These are phyloP conservation scores for Solanum hybrid DNA, from an alignment of 305 asterid genomes.

Conservation along the genomic window DNA sequence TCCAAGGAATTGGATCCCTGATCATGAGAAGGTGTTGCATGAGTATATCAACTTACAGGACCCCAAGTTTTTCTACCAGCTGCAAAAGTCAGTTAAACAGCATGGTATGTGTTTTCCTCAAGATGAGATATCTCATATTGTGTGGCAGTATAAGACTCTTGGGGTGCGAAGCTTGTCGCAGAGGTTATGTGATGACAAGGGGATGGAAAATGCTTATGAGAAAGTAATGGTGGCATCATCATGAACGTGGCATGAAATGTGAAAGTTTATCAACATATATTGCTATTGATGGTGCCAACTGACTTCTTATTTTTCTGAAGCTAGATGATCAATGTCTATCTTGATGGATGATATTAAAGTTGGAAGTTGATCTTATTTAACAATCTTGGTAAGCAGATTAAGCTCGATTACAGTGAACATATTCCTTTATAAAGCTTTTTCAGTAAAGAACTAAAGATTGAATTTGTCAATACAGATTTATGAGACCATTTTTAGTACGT, in stretches of 20 bases:
- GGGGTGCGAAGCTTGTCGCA: slow-evolving; percentile 38
- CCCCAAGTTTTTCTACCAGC: slow-evolving; percentile 61
- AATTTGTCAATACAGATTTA: background rate
- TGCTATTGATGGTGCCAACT: background rate
- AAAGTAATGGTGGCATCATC: background rate
- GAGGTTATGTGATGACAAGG: slow-evolving; percentile 23
- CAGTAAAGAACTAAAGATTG: background rate
- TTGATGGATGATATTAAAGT: background rate
- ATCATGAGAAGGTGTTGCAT: slow-evolving; percentile 61
- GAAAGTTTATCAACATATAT: background rate
- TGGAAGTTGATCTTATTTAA: background rate
- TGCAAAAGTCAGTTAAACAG: slow-evolving; percentile 50
- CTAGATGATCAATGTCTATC: background rate
- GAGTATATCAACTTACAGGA: slow-evolving; percentile 72
- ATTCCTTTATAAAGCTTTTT: background rate
- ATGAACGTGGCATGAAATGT: background rate
- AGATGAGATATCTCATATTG: slow-evolving; percentile 62
- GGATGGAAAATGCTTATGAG: slow-evolving; percentile 11
- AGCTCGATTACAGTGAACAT: background rate
- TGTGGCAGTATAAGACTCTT: slow-evolving; percentile 73
- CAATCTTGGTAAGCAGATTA: background rate
- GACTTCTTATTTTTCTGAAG: background rate
- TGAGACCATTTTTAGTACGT: background rate
- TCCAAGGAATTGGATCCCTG: slow-evolving; percentile 81
- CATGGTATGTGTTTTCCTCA: slow-evolving; percentile 59